Evolutionary conservation across 305 asterid genomes (phyloP).

Genomic region (Lippia alba): DNA sequence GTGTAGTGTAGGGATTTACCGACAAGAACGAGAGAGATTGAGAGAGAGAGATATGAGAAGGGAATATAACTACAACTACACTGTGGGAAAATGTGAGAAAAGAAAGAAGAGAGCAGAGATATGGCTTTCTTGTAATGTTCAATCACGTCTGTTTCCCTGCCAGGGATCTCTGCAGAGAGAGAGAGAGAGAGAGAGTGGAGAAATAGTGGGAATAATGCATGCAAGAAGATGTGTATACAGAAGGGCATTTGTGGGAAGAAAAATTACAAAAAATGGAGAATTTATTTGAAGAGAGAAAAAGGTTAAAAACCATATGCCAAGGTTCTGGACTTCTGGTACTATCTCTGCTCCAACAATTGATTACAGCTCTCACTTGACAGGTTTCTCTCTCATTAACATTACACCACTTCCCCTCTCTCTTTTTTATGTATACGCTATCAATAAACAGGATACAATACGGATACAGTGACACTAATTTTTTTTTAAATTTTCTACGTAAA

Average conservation of each 20-base stretch:
- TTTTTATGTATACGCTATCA: too few relatives aligned
- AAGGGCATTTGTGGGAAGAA: neutral
- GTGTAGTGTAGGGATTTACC: too few relatives aligned
- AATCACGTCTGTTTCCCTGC: slow-evolving; percentile 77
- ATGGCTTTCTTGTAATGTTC: slow-evolving; percentile 56
- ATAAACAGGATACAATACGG: too few relatives aligned
- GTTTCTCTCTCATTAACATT: slow-evolving; percentile 28
- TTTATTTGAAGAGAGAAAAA: slow-evolving; percentile 59
- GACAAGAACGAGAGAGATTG: slow-evolving; percentile 17
- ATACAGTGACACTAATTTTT: too few relatives aligned
- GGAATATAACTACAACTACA: slow-evolving; percentile 42
- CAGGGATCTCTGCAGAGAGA: slow-evolving; percentile 45
- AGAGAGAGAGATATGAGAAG: slow-evolving; percentile 28
- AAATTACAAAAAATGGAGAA: slow-evolving; percentile 32
- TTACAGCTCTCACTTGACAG: slow-evolving; percentile 47
- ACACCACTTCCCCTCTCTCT: slow-evolving; percentile 15
- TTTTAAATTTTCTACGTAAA: too few relatives aligned
- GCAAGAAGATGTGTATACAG: slow-evolving; percentile 32
- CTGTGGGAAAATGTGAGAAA: slow-evolving; percentile 54
- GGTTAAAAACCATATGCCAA: slow-evolving; percentile 58
- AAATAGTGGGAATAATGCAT: slow-evolving; percentile 34
- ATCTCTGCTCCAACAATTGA: slow-evolving; percentile 43
- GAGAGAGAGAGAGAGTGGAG: slow-evolving; percentile 40
- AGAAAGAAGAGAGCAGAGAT: slow-evolving; percentile 33
- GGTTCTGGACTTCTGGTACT: slow-evolving; percentile 54